phyloP scores from a whole-genome alignment of 176 grass and related monocot species.

The Panicum miliaceum region DNA sequence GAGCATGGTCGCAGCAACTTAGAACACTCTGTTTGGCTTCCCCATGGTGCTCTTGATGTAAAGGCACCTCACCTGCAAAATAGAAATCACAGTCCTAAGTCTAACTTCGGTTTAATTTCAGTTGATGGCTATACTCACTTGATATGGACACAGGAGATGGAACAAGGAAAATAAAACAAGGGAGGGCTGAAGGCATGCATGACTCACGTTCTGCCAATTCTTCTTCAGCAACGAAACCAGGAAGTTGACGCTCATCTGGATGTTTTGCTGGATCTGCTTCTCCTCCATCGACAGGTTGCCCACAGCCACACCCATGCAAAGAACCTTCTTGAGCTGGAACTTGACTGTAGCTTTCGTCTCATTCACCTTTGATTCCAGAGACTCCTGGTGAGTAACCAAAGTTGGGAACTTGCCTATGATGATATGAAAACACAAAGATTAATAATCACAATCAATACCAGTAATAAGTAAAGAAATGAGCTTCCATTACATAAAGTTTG shows the following conservation, averaged over 20 bases:
- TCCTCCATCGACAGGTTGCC: constrained; percentile 82
- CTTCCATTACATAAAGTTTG: neutral
- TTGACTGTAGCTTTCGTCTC: constrained; percentile 82
- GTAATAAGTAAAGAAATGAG: neutral
- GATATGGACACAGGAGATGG: neutral
- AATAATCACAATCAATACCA: neutral
- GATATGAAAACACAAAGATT: neutral
- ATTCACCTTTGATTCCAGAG: constrained; percentile 76
- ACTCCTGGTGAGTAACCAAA: constrained; percentile 72
- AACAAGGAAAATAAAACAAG: neutral
- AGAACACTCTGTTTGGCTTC: constrained; percentile 67
- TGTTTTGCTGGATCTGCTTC: constrained; percentile 84
- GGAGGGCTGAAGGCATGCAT: neutral
- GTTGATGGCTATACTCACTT: neutral
- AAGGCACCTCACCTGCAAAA: constrained; percentile 77
- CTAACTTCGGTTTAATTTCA: neutral
- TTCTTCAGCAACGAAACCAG: constrained; percentile 81
- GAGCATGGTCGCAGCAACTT: neutral
- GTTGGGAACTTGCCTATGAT: constrained; percentile 79
- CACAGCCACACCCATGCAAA: constrained; percentile 86
- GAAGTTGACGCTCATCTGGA: constrained; percentile 86
- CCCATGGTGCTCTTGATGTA: constrained; percentile 96
- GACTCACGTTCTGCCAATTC: constrained; percentile 86
- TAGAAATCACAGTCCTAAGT: neutral
- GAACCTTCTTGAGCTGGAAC: constrained; percentile 87